Conservation (phyloP, 805 yeast species). For the Dipodascus geniculatus region DNA sequence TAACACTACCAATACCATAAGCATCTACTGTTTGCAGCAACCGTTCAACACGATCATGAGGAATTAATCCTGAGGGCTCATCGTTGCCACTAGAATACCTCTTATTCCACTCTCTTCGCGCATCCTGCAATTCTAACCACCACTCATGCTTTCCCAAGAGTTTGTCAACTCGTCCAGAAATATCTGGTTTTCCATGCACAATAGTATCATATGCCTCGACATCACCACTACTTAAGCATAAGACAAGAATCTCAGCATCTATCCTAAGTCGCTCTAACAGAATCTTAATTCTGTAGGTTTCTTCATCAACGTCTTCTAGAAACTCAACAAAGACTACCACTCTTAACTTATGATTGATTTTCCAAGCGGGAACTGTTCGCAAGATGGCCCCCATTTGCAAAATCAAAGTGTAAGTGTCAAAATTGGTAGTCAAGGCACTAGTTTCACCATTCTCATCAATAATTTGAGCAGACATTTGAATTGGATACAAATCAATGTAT, state of each 20-base stretch:
- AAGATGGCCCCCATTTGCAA: slow-evolving; percentile 88
- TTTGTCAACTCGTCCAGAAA: slow-evolving; percentile 36
- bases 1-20: not conserved
- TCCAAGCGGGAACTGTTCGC: slow-evolving; percentile 91
- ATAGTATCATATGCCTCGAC: slow-evolving; percentile 61
- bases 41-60: slow-evolving; percentile 6
- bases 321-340: slow-evolving; percentile 86
- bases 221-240: slow-evolving; percentile 47
- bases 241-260: slow-evolving; percentile 66
- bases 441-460: slow-evolving; percentile 46
- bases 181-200: slow-evolving; percentile 49
- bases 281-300: slow-evolving; percentile 45
- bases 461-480: slow-evolving; percentile 86
- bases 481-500: slow-evolving; percentile 85
- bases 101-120: slow-evolving; percentile 31
- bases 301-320: slow-evolving; percentile 58
- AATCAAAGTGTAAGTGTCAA: slow-evolving; percentile 91
- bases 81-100: not conserved
- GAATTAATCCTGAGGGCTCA: not conserved
- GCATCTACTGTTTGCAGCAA: not conserved
- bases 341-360: slow-evolving; percentile 56
- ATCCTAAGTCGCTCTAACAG: slow-evolving; percentile 71
- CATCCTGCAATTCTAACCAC: slow-evolving; percentile 66
- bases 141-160: slow-evolving; percentile 57
- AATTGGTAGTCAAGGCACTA: slow-evolving; percentile 62